Conservation (phyloP, 441 rosid genomes). For the Viola pubescens region DNA sequence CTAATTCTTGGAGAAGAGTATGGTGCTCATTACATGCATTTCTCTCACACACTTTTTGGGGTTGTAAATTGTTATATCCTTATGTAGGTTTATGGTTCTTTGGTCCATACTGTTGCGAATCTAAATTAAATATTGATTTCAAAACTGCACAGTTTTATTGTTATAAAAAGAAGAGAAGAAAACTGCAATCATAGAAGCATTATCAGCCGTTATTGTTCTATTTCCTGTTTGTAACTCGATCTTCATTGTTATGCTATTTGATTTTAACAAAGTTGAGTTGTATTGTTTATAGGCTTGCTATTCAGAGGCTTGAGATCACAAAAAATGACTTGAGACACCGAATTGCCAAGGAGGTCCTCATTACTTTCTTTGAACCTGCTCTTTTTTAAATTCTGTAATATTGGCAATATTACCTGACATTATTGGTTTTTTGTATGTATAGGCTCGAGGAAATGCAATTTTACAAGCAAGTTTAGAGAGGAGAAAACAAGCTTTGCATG, state of each 20-base stretch:
- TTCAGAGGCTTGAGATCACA: constrained; percentile 90
- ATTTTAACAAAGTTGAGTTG: constrained; percentile 9
- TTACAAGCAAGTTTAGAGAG: constrained; percentile 96
- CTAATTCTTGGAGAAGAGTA: no score
- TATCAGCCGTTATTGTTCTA: background rate
- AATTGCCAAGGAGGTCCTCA: constrained; percentile 89
- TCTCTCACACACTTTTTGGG: no score
- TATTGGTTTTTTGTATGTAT: constrained; percentile 20
- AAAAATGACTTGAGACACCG: constrained; percentile 90
- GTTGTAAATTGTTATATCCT: no score
- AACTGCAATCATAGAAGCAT: background rate
- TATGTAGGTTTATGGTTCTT: no score
- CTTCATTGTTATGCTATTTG: background rate
- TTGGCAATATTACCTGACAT: constrained; percentile 22
- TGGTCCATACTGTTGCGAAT: no score
- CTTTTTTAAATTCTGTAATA: constrained; percentile 12
- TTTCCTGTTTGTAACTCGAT: constrained; percentile 1
- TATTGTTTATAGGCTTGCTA: constrained; percentile 67
- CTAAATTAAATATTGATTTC: no score
- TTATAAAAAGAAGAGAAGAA: no score
- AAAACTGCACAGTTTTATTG: no score
- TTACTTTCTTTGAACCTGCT: constrained; percentile 15
- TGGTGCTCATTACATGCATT: no score
- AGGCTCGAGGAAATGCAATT: constrained; percentile 98
- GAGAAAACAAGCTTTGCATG: constrained; percentile 97